Base-by-base conservation (phyloP, 306 rosid genomes). In the Cucurbita moschata region DNA sequence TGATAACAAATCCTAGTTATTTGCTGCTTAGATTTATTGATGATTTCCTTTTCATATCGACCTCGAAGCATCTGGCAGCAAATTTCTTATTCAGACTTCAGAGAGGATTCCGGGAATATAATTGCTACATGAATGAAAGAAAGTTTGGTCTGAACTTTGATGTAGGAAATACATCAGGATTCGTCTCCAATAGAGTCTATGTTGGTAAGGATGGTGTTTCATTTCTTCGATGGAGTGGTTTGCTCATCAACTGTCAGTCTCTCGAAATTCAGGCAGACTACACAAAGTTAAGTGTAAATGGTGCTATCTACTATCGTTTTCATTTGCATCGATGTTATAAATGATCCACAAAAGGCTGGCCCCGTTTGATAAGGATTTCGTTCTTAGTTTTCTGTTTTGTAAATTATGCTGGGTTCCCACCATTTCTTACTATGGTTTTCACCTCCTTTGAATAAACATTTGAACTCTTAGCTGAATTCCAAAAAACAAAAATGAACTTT, bases 181-280 rank as follows among this genome's bases (percentile, higher is more conserved):
- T 58, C 55, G 76, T 79, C 46, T 83, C 84, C 54, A 87, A 79
- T 47, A 85, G 87, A 84, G 79, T 81, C 55, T 83, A 53, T 46
- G 79, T 58, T 75, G 83, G 92, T 53, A 83, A 84, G 66, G 87
- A 87, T 61, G 84, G 87, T 73, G 51, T 75, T 77, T 86, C 93
- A 79, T 89, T 90, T 76, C 82, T 93, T 74, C 83, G 75, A 65
- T 90, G 96, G 96, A 86, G 96, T 86, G 98, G 97, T 72, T 81
- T 94, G 85, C 97, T 90, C 62, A 84, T 94, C 78, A 90, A 94
- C 75, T 91, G 88, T 71, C 42, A 79, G 75, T 87, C 92, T 54
- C 76, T 86, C 74, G 96, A 94, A 85, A 84, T 94, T 78, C 97
- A 83, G 82, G 97, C 95, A 64, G 97, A 94, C 82, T 94, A 90